These are phyloP conservation scores for Mycena pura DNA, from an alignment of 768 basidiomycete species.

Conservation along the genomic window DNA sequence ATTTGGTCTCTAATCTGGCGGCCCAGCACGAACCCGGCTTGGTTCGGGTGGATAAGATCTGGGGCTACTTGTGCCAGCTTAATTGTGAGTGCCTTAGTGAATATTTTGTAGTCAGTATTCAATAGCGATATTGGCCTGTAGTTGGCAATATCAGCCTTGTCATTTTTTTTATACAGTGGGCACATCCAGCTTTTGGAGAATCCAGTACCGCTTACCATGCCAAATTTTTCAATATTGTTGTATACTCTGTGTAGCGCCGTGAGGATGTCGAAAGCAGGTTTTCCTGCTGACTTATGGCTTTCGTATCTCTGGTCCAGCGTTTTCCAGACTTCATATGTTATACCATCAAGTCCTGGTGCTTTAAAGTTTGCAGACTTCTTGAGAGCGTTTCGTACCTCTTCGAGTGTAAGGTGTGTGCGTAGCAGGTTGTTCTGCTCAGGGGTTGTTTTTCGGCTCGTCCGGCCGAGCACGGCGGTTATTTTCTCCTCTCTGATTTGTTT, in stretches of 20 bases:
- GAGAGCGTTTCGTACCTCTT: not conserved
- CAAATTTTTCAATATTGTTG: slow-evolving; percentile 13
- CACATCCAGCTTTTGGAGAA: slow-evolving; percentile 33
- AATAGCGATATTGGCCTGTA: slow-evolving; percentile 29
- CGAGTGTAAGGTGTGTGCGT: not conserved
- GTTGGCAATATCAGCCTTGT: slow-evolving; percentile 22
- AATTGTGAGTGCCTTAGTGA: slow-evolving; percentile 32
- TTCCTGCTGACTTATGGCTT: not conserved
- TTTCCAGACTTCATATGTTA: no score
- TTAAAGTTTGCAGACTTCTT: not conserved
- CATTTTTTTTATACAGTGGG: slow-evolving; percentile 20
- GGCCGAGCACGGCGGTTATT: not conserved
- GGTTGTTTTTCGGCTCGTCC: not conserved
- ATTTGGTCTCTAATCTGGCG: no score
- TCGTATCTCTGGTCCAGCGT: not conserved
- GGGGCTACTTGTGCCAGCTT: slow-evolving; percentile 15
- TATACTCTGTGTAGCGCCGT: slow-evolving; percentile 20
- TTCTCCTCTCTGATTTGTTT: not conserved
- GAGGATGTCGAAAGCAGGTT: not conserved
- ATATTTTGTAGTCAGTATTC: no score
- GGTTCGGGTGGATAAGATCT: slow-evolving; percentile 28
- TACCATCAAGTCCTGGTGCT: no score
- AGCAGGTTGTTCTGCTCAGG: not conserved
- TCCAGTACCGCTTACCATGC: not conserved
- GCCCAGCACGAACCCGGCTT: slow-evolving; percentile 36